Percentiles rank a stretch among this genome's conserved stretches.
Evolutionary conservation across 2,329 filamentous ascomycete genomes (phyloP).

Genomic region (Ophiostoma triangulosporum): DNA sequence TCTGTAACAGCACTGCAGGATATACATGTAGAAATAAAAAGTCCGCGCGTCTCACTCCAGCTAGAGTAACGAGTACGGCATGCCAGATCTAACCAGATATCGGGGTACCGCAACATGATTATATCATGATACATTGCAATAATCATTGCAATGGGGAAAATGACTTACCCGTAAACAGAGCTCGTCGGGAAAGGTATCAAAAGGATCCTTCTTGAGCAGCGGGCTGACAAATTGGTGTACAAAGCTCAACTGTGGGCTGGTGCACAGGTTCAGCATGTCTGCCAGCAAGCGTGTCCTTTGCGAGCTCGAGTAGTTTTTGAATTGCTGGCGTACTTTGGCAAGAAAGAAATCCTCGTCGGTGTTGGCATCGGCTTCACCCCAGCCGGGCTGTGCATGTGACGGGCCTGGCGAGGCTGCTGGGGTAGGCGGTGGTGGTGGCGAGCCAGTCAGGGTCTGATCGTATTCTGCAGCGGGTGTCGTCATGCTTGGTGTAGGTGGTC

Average conservation of each 20-base stretch:
- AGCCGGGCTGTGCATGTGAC: conserved; percentile 49
- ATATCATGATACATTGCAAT: too few relatives aligned
- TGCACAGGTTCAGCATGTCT: conserved; percentile 84
- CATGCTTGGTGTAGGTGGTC: conserved; percentile 54
- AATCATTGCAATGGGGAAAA: neutral
- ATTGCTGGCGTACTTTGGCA: conserved; percentile 65
- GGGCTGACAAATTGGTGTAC: conserved; percentile 94
- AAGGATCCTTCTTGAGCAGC: conserved; percentile 88
- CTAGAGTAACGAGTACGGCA: neutral
- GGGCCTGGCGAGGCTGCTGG: conserved; percentile 53
- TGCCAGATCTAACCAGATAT: neutral
- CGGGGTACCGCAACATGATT: neutral
- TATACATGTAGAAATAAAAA: too few relatives aligned
- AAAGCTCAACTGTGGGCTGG: conserved; percentile 88
- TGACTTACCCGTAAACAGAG: conserved; percentile 67
- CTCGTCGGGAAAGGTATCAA: conserved; percentile 82
- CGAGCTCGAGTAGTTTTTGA: conserved; percentile 60
- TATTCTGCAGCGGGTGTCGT: conserved; percentile 48
- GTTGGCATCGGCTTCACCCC: conserved; percentile 61
- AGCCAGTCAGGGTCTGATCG: conserved; percentile 46
- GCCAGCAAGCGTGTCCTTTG: conserved; percentile 73
- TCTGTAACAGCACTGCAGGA: neutral
- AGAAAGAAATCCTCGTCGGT: conserved; percentile 76
- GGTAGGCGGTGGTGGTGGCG: conserved; percentile 50
- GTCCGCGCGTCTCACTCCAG: neutral